Evolutionary conservation across 768 basidiomycete genomes (phyloP).

Genomic region (Clathrus columnatus): DNA sequence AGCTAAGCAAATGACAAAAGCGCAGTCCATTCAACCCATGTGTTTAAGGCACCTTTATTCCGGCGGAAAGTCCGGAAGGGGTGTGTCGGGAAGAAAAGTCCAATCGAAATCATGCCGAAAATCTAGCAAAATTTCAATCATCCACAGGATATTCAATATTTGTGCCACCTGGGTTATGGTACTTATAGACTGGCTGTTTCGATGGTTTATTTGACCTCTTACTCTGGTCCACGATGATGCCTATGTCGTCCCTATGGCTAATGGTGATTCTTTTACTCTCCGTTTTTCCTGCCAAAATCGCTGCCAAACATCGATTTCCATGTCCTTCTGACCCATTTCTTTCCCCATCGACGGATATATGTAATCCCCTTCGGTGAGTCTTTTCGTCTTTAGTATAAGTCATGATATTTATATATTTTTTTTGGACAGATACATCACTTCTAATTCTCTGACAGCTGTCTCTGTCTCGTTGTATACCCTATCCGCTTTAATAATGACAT

Average conservation of each 20-base stretch:
- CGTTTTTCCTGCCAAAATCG: neutral
- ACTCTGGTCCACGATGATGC: neutral
- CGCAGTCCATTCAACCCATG: too few relatives aligned
- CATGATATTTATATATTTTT: neutral
- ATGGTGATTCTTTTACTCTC: conserved; percentile 1
- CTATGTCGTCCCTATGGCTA: neutral
- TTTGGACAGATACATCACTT: conserved; percentile 39
- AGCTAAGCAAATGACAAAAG: too few relatives aligned
- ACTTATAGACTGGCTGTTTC: too few relatives aligned
- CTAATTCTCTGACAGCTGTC: conserved; percentile 41
- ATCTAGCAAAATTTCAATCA: neutral
- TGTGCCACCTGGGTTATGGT: too few relatives aligned
- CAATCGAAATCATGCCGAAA: neutral
- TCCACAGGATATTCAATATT: too few relatives aligned
- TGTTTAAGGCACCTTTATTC: too few relatives aligned
- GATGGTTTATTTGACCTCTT: neutral
- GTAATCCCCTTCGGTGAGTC: conserved; percentile 7
- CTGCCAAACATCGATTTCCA: neutral
- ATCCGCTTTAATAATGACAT: conserved; percentile 37
- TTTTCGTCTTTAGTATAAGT: neutral
- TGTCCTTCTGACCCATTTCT: conserved; percentile 32
- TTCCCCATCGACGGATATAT: conserved; percentile 9
- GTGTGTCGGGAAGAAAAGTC: neutral
- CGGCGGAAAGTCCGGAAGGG: neutral
- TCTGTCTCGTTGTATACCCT: conserved; percentile 35